Evolutionary conservation across 2,329 filamentous ascomycete species (phyloP).

Genomic region (Pestalotiopsis fici): DNA sequence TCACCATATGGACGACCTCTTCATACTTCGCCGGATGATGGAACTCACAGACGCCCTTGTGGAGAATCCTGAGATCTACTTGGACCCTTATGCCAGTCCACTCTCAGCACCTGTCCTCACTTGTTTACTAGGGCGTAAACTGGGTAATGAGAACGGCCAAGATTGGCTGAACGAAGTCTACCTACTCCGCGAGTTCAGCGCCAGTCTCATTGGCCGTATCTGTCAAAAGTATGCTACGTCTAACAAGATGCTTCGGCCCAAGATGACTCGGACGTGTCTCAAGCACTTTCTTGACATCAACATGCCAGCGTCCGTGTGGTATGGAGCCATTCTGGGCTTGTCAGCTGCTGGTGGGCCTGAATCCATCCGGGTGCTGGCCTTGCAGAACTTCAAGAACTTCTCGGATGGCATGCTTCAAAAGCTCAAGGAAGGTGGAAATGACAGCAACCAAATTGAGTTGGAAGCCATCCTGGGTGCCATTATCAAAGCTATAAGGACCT

Average conservation of each 20-base stretch:
- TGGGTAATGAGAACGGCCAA: slow-evolving; percentile 60
- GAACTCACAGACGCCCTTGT: slow-evolving; percentile 83
- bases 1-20: slow-evolving; percentile 86
- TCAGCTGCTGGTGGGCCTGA: slow-evolving; percentile 72
- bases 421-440: slow-evolving; percentile 48
- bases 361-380: slow-evolving; percentile 56
- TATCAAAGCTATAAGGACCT: slow-evolving; percentile 50
- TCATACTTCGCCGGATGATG: slow-evolving; percentile 90
- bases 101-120: slow-evolving; percentile 88
- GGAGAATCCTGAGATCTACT: slow-evolving; percentile 77
- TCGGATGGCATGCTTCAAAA: slow-evolving; percentile 55
- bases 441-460: slow-evolving; percentile 46
- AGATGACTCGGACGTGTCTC: slow-evolving; percentile 88
- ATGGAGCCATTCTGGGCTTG: slow-evolving; percentile 83
- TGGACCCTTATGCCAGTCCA: slow-evolving; percentile 60
- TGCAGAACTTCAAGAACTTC: slow-evolving; percentile 57
- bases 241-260: slow-evolving; percentile 80
- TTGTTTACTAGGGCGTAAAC: slow-evolving; percentile 81
- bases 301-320: slow-evolving; percentile 81
- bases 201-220: slow-evolving; percentile 78
- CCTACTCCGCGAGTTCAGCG: slow-evolving; percentile 79
- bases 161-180: slow-evolving; percentile 67
- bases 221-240: slow-evolving; percentile 78
- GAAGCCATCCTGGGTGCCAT: slow-evolving; percentile 59
- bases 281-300: slow-evolving; percentile 89